Conservation (phyloP, 164 flowering plant species). For the Vitis rotundifolia region DNA sequence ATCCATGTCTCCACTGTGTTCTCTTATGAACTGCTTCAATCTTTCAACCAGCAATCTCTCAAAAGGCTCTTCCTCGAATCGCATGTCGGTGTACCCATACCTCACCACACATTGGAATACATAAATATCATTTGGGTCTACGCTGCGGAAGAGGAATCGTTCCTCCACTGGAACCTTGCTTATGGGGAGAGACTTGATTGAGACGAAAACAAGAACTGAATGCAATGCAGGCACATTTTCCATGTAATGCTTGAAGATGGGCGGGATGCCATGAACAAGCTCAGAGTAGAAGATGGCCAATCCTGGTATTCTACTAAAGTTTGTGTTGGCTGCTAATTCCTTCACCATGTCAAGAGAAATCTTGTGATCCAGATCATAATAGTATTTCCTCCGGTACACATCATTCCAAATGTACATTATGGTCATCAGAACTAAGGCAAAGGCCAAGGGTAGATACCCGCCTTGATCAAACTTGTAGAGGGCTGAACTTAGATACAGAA, state of each 20-base stretch:
- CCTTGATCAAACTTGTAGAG: constrained; percentile 26
- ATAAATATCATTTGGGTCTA: no score
- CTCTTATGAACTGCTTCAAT: no score
- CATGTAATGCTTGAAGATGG: constrained; percentile 30
- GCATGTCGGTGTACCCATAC: no score
- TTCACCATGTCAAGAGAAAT: constrained; percentile 8
- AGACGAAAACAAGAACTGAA: constrained; percentile 25
- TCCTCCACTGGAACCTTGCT: neutral
- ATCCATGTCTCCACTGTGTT: no score
- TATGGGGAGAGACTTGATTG: constrained; percentile 26
- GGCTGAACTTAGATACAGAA: constrained; percentile 21
- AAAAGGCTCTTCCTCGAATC: no score
- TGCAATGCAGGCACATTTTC: constrained; percentile 25
- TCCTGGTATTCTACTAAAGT: constrained; percentile 17
- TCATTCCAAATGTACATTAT: constrained; percentile 31
- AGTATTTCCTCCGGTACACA: constrained; percentile 23
- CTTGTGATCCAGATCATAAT: constrained; percentile 26
- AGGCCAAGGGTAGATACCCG: constrained; percentile 28
- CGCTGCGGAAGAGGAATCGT: no score
- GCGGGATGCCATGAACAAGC: constrained; percentile 37
- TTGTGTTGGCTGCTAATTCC: constrained; percentile 4
- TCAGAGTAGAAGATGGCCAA: constrained; percentile 31
- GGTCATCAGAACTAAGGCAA: constrained; percentile 19
- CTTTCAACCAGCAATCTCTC: no score
- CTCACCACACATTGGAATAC: no score